Evolutionary conservation across 1,284 basidiomycete genomes (phyloP).

Genomic region (Malassezia cuniculi): DNA sequence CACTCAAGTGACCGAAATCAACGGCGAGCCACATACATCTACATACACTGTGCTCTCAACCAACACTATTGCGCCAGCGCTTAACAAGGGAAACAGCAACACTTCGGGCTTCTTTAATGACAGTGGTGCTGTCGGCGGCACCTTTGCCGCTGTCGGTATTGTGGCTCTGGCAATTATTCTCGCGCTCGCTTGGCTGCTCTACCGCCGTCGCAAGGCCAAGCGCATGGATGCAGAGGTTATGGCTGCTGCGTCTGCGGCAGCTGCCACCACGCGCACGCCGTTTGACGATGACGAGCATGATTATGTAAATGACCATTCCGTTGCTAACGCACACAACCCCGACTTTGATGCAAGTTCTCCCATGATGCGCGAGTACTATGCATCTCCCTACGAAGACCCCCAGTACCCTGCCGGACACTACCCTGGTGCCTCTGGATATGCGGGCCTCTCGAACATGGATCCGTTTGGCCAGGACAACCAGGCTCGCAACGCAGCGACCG

Average conservation of each 20-base stretch:
- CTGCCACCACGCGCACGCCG: slow-evolving; percentile 38
- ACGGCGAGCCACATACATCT: slow-evolving; percentile 21
- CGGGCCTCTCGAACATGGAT: too few species aligned
- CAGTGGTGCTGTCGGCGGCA: slow-evolving; percentile 39
- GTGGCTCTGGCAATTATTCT: slow-evolving; percentile 27
- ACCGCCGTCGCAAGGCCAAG: slow-evolving; percentile 31
- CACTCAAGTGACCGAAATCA: slow-evolving; percentile 19
- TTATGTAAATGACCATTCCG: too few species aligned
- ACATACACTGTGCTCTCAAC: slow-evolving; percentile 19
- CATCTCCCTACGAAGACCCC: too few species aligned
- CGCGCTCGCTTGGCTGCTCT: slow-evolving; percentile 32
- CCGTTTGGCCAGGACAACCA: too few species aligned
- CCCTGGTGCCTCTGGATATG: too few species aligned
- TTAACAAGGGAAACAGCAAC: slow-evolving; percentile 14
- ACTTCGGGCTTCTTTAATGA: slow-evolving; percentile 32
- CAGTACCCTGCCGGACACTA: too few species aligned
- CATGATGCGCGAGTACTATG: too few species aligned
- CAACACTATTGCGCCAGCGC: slow-evolving; percentile 19
- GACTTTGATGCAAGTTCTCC: too few species aligned
- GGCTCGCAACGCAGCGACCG: too few species aligned
- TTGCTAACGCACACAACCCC: too few species aligned
- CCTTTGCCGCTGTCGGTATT: slow-evolving; percentile 41
- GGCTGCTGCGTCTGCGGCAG: slow-evolving; percentile 41
- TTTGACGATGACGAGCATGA: slow-evolving; percentile 45
- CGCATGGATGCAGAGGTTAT: slow-evolving; percentile 44